Conservation (phyloP, 331 rosid genomes). For the Acacia pycnantha region DNA sequence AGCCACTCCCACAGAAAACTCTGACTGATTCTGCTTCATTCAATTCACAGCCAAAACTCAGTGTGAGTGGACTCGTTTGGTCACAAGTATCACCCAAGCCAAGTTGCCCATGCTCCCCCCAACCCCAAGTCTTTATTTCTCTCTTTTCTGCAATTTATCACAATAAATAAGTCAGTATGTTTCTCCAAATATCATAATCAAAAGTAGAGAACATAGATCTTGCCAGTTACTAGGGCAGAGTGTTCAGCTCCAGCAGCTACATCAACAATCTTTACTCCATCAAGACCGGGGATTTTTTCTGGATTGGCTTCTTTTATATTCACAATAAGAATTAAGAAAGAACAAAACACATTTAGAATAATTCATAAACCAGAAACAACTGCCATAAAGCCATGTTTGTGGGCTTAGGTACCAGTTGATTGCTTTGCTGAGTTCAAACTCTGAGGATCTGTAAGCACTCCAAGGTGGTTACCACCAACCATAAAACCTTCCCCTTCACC, state of each 20-base stretch:
- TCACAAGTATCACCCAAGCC: constrained; percentile 76
- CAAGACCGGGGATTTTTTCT: constrained; percentile 51
- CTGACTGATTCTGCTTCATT: constrained; percentile 32
- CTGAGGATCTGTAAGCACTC: constrained; percentile 54
- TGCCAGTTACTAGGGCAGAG: constrained; percentile 75
- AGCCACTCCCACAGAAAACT: constrained; percentile 87
- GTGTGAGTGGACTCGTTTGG: constrained; percentile 52
- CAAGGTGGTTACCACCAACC: constrained; percentile 83
- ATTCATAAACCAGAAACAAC: background rate
- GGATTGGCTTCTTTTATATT: constrained; percentile 44
- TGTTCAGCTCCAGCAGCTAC: constrained; percentile 93
- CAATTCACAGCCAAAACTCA: constrained; percentile 32
- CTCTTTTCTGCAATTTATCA: constrained; percentile 43
- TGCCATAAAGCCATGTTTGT: background rate
- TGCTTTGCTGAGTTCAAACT: constrained; percentile 32
- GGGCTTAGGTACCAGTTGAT: constrained; percentile 46
- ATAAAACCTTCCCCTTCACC: constrained; percentile 62
- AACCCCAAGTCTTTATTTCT: constrained; percentile 84
- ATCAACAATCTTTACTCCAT: constrained; percentile 44
- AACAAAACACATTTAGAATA: background rate
- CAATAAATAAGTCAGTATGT: background rate
- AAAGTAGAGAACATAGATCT: background rate
- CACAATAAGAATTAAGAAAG: background rate
- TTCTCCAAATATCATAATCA: background rate
- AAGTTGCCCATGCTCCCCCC: constrained; percentile 99